A percentile compares a stretch with the other conserved stretches of the same genome.
Evolutionary conservation across 768 basidiomycete species (phyloP).

Genomic region (Polyporus arcularius): DNA sequence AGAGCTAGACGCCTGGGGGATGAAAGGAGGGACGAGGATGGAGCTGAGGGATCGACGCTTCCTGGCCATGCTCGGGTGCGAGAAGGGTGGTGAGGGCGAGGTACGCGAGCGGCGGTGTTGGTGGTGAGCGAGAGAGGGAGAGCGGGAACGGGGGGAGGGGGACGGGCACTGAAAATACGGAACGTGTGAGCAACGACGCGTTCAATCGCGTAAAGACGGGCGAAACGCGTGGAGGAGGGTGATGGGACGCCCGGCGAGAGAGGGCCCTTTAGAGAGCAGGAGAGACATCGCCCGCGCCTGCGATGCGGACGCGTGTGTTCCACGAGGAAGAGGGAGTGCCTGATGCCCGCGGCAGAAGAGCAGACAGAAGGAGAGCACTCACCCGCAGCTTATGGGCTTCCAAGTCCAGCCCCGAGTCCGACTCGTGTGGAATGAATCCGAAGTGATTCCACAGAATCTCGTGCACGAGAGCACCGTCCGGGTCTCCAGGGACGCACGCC

Average conservation of each 20-base stretch:
- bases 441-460: conserved; percentile 18
- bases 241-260: conserved; percentile 9
- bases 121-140: not conserved
- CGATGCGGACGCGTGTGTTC: conserved; percentile 13
- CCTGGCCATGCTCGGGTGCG: conserved; percentile 40
- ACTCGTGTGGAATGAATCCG: conserved; percentile 17
- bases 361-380: not conserved
- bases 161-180: conserved; percentile 10
- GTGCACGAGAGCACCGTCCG: not conserved
- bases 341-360: conserved; percentile 9
- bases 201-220: conserved; percentile 17
- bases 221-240: conserved; percentile 9
- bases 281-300: conserved; percentile 7
- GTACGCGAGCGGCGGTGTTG: conserved; percentile 11
- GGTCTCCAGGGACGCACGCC: not conserved
- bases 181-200: conserved; percentile 6
- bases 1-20: conserved; percentile 28
- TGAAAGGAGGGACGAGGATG: conserved; percentile 50
- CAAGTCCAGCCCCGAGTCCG: conserved; percentile 15
- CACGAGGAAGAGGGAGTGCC: conserved; percentile 17
- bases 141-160: conserved; percentile 1
- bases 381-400: conserved; percentile 11
- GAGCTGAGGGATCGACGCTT: conserved; percentile 57
- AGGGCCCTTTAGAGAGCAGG: not conserved
- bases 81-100: conserved; percentile 4